These are phyloP conservation scores for Scleroderma bovista DNA, from an alignment of 768 basidiomycete genomes.

Conservation along the genomic window DNA sequence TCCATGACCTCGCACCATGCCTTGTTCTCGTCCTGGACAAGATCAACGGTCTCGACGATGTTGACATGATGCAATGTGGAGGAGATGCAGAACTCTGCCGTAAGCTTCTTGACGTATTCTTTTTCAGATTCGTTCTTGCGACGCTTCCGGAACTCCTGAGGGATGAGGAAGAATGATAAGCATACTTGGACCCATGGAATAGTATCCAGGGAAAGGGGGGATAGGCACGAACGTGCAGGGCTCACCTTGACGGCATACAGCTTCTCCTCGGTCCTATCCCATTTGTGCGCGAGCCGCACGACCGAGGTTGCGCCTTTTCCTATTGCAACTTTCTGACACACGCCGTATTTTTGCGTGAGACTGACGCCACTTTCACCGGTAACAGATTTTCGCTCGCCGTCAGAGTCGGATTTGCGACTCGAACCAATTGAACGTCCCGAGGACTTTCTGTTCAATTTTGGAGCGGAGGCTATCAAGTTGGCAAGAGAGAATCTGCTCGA, in stretches of 20 bases:
- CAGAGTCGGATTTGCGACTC: too few relatives aligned
- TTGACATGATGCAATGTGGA: constrained; percentile 92
- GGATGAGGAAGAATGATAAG: constrained; percentile 2
- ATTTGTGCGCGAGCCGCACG: constrained; percentile 95
- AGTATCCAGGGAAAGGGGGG: background rate
- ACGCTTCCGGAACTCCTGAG: constrained; percentile 93
- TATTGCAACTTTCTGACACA: constrained; percentile 91
- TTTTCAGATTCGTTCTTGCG: constrained; percentile 98
- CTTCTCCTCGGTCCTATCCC: constrained; percentile 96
- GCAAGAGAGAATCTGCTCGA: constrained; percentile 76
- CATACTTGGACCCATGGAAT: constrained; percentile 2
- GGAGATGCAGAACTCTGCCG: constrained; percentile 97
- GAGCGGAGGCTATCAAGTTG: constrained; percentile 65
- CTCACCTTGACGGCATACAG: too few relatives aligned
- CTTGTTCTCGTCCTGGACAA: constrained; percentile 95
- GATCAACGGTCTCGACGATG: constrained; percentile 96
- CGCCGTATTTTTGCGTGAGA: too few relatives aligned
- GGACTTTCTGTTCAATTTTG: constrained; percentile 67
- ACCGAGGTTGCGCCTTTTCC: constrained; percentile 98
- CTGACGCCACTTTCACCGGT: too few relatives aligned
- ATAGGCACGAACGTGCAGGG: too few relatives aligned
- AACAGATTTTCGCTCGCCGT: too few relatives aligned
- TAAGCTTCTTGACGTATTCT: constrained; percentile 99
- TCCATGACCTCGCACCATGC: constrained; percentile 99
- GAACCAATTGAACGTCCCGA: constrained; percentile 69